Percentiles rank a stretch among this genome's conserved stretches.
These are phyloP conservation scores for Ciborinia camelliae DNA, from an alignment of 2,329 filamentous ascomycete species.

Conservation along the genomic window DNA sequence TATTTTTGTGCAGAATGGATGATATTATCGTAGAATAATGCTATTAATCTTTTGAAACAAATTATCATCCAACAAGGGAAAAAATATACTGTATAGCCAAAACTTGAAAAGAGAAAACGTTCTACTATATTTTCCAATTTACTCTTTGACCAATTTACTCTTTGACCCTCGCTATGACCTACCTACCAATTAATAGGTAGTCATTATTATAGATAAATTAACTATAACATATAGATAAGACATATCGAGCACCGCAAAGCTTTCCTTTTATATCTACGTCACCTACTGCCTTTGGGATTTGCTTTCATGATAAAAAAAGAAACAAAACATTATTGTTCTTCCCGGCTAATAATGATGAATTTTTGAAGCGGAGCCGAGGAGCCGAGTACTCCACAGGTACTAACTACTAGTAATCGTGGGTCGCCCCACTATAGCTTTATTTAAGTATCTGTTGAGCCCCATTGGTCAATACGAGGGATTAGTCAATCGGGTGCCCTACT, in stretches of 20 bases:
- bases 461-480: too few relatives aligned
- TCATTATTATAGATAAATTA: neutral
- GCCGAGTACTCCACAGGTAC: too few relatives aligned
- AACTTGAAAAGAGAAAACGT: neutral
- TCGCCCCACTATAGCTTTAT: too few relatives aligned
- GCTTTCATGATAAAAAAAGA: neutral
- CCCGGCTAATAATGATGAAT: too few relatives aligned
- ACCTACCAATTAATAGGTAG: neutral
- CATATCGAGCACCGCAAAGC: neutral
- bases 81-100: neutral
- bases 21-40: neutral
- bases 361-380: too few relatives aligned
- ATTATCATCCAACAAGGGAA: neutral
- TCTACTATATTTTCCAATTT: too few relatives aligned
- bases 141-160: neutral
- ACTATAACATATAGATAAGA: too few relatives aligned
- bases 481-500: too few relatives aligned
- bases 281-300: neutral
- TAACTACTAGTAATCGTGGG: too few relatives aligned
- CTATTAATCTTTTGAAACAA: neutral
- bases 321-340: too few relatives aligned
- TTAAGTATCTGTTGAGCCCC: too few relatives aligned
- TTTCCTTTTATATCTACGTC: neutral
- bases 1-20: too few relatives aligned
- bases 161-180: neutral